Percentiles rank a stretch among this genome's conserved stretches.
Evolutionary conservation across 1,284 basidiomycete genomes (phyloP).

Genomic region (Sporisorium scitamineum): DNA sequence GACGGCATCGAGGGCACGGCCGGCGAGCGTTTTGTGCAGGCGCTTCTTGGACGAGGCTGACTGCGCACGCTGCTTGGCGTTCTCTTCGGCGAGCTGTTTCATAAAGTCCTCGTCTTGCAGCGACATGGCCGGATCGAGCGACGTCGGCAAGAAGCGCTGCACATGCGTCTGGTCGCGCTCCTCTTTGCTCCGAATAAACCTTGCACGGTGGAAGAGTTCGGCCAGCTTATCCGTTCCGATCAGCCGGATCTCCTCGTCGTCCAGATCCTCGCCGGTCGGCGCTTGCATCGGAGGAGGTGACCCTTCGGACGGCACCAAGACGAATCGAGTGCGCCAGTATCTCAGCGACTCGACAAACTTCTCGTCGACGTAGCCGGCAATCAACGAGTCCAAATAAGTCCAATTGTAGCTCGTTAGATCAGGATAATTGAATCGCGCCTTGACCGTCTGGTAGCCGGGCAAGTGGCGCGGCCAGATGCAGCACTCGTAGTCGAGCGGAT

Average conservation of each 20-base stretch:
- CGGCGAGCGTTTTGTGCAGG: constrained; percentile 31
- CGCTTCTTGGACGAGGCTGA: constrained; percentile 44
- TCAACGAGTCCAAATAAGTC: constrained; percentile 70
- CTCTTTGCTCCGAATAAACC: constrained; percentile 43
- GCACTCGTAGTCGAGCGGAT: constrained; percentile 83
- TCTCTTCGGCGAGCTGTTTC: constrained; percentile 56
- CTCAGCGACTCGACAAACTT: constrained; percentile 62
- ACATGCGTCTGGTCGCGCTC: constrained; percentile 40
- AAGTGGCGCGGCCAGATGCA: constrained; percentile 93
- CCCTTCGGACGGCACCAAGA: constrained; percentile 86
- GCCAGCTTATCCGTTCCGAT: constrained; percentile 91
- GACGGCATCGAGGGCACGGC: constrained; percentile 38
- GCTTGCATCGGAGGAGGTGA: constrained; percentile 73
- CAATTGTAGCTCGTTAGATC: constrained; percentile 75
- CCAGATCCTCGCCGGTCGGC: constrained; percentile 68
- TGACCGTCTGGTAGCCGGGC: constrained; percentile 83
- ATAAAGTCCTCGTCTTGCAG: constrained; percentile 65
- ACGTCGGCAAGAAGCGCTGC: constrained; percentile 65
- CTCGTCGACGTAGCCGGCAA: constrained; percentile 67
- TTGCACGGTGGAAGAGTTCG: constrained; percentile 76
- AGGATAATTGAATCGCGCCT: constrained; percentile 81
- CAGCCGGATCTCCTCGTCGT: constrained; percentile 87
- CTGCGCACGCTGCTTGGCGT: constrained; percentile 40
- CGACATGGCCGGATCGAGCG: constrained; percentile 64
- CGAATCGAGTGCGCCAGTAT: constrained; percentile 95